Conservation (phyloP, 1,284 basidiomycete genomes). For the Pyrrhoderma noxium region DNA sequence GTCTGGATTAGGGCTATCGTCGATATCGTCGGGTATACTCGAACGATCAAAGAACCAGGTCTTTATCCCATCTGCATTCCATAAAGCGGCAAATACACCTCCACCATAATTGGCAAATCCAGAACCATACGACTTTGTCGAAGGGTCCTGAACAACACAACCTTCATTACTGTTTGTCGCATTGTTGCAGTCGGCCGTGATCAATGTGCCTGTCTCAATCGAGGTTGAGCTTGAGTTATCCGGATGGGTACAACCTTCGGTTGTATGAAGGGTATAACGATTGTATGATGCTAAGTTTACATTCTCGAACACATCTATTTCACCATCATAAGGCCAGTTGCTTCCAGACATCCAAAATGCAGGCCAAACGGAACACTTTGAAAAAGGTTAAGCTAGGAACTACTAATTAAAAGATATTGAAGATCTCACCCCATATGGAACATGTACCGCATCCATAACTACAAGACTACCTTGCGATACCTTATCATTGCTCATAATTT, state of each 20-base stretch:
- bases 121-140: slow-evolving; percentile 49
- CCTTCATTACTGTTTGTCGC: slow-evolving; percentile 38
- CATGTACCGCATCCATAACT: slow-evolving; percentile 52
- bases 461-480: slow-evolving; percentile 51
- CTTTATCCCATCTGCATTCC: slow-evolving; percentile 11
- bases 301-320: slow-evolving; percentile 53
- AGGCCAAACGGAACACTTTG: slow-evolving; percentile 36
- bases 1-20: slow-evolving; percentile 10
- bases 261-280: slow-evolving; percentile 57
- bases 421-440: slow-evolving; percentile 53
- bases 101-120: slow-evolving; percentile 61
- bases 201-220: slow-evolving; percentile 5
- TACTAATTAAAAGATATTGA: background rate
- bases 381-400: background rate
- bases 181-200: slow-evolving; percentile 10
- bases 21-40: slow-evolving; percentile 9
- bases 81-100: slow-evolving; percentile 57
- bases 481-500: slow-evolving; percentile 43
- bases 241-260: slow-evolving; percentile 31
- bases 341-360: slow-evolving; percentile 48
- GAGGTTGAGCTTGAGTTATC: slow-evolving; percentile 15
- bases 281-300: slow-evolving; percentile 44
- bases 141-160: slow-evolving; percentile 55
- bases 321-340: slow-evolving; percentile 48
- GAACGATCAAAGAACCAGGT: slow-evolving; percentile 16